Percentiles rank a stretch among this genome's conserved stretches.
These are phyloP conservation scores for Blastomyces percursus DNA, from an alignment of 2,329 filamentous ascomycete genomes.

Conservation along the genomic window DNA sequence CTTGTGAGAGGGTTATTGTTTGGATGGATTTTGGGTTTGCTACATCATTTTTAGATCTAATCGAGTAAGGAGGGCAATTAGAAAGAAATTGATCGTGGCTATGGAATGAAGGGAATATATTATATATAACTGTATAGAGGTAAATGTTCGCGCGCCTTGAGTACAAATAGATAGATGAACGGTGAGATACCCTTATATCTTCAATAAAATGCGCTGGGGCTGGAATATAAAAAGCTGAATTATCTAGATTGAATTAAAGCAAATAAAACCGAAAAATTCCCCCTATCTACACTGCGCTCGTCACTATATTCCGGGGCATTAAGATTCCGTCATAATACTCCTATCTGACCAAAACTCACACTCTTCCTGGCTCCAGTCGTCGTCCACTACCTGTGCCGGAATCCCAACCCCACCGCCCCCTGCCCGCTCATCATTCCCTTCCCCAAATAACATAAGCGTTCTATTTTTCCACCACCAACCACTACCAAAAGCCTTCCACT, in stretches of 20 bases:
- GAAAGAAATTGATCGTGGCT: background rate
- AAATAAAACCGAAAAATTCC: background rate
- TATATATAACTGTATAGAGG: background rate
- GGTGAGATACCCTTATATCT: background rate
- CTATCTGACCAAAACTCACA: constrained; percentile 38
- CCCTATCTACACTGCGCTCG: no score
- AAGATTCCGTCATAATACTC: constrained; percentile 14
- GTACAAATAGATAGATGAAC: background rate
- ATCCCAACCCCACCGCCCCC: constrained; percentile 31
- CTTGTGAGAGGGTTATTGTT: background rate
- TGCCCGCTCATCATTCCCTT: constrained; percentile 40
- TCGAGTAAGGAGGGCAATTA: background rate
- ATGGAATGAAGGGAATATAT: background rate
- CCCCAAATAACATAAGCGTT: constrained; percentile 36
- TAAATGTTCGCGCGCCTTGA: background rate
- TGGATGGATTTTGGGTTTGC: background rate
- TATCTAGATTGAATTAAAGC: background rate
- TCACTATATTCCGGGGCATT: background rate
- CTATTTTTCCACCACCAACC: constrained; percentile 15
- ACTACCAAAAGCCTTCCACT: constrained; percentile 28
- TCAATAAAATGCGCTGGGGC: background rate
- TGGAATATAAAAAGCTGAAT: background rate
- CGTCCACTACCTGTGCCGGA: constrained; percentile 32
- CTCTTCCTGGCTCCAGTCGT: constrained; percentile 35
- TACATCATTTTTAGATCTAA: background rate